Conservation (phyloP, 768 basidiomycete species). For the Tylopilus intermedius region DNA sequence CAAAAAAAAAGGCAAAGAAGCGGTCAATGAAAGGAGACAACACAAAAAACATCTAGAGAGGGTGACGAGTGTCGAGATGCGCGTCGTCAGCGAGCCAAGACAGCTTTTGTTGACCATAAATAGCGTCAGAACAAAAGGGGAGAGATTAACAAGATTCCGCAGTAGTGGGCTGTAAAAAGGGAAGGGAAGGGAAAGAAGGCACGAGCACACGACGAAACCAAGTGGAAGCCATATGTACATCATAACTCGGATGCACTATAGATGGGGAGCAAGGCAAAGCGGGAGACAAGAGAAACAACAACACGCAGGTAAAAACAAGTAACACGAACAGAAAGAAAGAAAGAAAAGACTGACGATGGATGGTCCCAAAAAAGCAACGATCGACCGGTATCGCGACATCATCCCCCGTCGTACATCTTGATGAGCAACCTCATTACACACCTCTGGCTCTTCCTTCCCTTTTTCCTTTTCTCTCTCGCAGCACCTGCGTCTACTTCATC, state of each 20-base stretch:
- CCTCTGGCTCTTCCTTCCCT: neutral
- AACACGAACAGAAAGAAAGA: neutral
- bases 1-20: neutral
- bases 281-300: conserved; percentile 1
- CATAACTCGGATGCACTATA: conserved; percentile 9
- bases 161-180: neutral
- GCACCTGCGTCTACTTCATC: conserved; percentile 16
- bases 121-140: conserved; percentile 7
- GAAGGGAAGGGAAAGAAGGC: neutral
- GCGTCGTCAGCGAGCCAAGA: neutral
- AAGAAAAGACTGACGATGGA: conserved; percentile 8
- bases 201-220: conserved; percentile 4
- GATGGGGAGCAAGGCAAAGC: conserved; percentile 8
- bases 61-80: neutral
- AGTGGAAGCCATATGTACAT: conserved; percentile 18
- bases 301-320: neutral
- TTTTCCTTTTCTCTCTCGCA: too few species aligned
- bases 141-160: conserved; percentile 7
- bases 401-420: conserved; percentile 6
- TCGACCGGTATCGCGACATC: conserved; percentile 5
- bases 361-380: conserved; percentile 6
- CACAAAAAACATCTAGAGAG: neutral
- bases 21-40: neutral
- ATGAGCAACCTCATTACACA: neutral
- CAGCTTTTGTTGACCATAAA: conserved; percentile 30